phyloP scores from a whole-genome alignment of 169 alveolate genomes.

The Cryptosporidium sp. region DNA sequence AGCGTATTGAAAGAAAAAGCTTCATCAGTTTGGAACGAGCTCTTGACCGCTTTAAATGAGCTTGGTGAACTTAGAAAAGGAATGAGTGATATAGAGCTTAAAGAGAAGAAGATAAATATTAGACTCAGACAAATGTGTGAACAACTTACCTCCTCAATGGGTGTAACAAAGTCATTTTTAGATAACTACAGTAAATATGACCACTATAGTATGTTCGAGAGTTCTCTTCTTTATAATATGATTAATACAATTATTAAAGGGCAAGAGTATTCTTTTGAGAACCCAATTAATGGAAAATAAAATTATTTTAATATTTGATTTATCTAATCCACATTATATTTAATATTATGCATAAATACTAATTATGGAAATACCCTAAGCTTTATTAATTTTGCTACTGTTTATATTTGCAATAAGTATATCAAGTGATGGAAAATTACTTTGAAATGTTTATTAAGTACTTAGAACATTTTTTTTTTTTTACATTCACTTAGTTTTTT shows the following conservation, averaged over 20 bases:
- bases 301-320: background rate
- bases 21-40: background rate
- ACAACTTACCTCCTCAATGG: background rate
- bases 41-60: background rate
- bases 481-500: background rate
- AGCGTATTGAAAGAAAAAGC: background rate
- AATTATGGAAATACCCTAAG: background rate
- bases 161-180: slow-evolving; percentile 25
- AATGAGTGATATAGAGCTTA: background rate
- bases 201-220: slow-evolving; percentile 29
- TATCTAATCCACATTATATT: too few species aligned
- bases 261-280: background rate
- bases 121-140: slow-evolving; percentile 13
- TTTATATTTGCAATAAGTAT: background rate
- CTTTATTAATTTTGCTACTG: background rate
- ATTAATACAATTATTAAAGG: slow-evolving; percentile 17
- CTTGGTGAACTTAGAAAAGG: background rate
- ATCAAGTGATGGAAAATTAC: background rate
- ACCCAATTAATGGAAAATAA: background rate
- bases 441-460: background rate
- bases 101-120: background rate
- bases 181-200: slow-evolving; percentile 12
- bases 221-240: slow-evolving; percentile 41
- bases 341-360: background rate
- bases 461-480: background rate